Evolutionary conservation across 331 rosid genomes (phyloP).

Genomic region (Saraca asoca): DNA sequence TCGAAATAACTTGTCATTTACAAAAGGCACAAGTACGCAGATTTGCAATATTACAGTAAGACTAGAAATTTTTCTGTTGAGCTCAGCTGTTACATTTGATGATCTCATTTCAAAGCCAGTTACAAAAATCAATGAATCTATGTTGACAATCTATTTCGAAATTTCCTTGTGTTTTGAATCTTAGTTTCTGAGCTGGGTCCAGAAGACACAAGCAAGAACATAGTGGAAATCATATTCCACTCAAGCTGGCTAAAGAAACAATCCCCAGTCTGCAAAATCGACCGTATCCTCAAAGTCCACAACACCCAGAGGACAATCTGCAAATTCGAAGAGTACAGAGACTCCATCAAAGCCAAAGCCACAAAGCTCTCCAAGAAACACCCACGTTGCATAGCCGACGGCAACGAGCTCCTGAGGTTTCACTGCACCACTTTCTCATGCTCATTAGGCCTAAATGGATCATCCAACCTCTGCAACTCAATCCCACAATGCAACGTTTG

Average conservation of each 20-base stretch:
- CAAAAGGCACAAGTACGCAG: no score
- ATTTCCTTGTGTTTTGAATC: conserved; percentile 7
- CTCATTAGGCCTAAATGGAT: conserved; percentile 82
- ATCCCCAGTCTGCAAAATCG: conserved; percentile 85
- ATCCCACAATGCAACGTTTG: conserved; percentile 71
- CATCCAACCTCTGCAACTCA: conserved; percentile 82
- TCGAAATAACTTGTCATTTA: no score
- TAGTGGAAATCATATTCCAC: conserved; percentile 94
- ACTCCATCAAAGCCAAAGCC: conserved; percentile 78
- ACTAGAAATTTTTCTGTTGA: no score
- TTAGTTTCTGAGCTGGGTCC: conserved; percentile 91
- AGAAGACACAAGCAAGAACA: conserved; percentile 98
- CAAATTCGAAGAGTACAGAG: conserved; percentile 87
- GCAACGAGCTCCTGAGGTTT: conserved; percentile 90
- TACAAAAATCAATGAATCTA: background rate
- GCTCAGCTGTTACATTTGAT: no score
- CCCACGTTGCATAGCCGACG: conserved; percentile 94
- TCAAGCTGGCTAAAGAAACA: conserved; percentile 97
- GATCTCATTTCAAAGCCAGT: background rate
- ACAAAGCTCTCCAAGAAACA: conserved; percentile 71
- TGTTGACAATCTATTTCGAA: conserved; percentile 4
- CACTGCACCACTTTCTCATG: conserved; percentile 81
- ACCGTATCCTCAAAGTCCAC: conserved; percentile 87
- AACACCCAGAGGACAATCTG: conserved; percentile 76
- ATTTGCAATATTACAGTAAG: no score